These are phyloP conservation scores for Calonectria hongkongensis DNA, from an alignment of 2,329 filamentous ascomycete species.

Conservation along the genomic window DNA sequence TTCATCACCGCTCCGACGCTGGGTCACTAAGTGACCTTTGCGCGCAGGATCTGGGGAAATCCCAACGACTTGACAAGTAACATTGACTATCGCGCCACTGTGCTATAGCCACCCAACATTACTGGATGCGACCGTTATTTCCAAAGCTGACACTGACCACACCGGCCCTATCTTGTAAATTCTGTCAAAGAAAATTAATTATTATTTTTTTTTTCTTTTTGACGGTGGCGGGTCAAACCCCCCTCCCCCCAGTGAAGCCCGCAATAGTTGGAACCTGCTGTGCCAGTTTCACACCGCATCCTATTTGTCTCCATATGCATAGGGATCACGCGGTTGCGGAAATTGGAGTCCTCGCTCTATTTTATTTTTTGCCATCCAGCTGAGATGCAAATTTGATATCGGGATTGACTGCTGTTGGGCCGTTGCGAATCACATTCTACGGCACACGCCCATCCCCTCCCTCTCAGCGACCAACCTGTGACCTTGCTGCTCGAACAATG, in stretches of 20 bases:
- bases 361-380: slow-evolving; percentile 31
- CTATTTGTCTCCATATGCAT: slow-evolving; percentile 22
- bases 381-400: slow-evolving; percentile 25
- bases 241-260: slow-evolving; percentile 11
- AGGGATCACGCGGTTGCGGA: slow-evolving; percentile 26
- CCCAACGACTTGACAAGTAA: slow-evolving; percentile 25
- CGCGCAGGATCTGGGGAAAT: slow-evolving; percentile 37
- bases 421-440: slow-evolving; percentile 27
- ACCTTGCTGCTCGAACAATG: slow-evolving; percentile 22
- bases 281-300: slow-evolving; percentile 22
- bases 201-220: not conserved
- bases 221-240: not conserved
- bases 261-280: slow-evolving; percentile 6
- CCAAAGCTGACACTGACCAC: not conserved
- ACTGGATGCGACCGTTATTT: slow-evolving; percentile 17
- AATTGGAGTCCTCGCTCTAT: slow-evolving; percentile 8
- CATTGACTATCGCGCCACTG: slow-evolving; percentile 27
- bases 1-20: slow-evolving; percentile 32
- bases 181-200: not conserved
- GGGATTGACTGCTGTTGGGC: slow-evolving; percentile 30
- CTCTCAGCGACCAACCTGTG: slow-evolving; percentile 12
- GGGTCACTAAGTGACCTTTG: slow-evolving; percentile 40
- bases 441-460: slow-evolving; percentile 7
- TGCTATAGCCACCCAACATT: slow-evolving; percentile 20
- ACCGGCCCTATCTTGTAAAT: slow-evolving; percentile 1